Evolutionary conservation across 768 basidiomycete genomes (phyloP).

Genomic region (Tulasnella sp.): DNA sequence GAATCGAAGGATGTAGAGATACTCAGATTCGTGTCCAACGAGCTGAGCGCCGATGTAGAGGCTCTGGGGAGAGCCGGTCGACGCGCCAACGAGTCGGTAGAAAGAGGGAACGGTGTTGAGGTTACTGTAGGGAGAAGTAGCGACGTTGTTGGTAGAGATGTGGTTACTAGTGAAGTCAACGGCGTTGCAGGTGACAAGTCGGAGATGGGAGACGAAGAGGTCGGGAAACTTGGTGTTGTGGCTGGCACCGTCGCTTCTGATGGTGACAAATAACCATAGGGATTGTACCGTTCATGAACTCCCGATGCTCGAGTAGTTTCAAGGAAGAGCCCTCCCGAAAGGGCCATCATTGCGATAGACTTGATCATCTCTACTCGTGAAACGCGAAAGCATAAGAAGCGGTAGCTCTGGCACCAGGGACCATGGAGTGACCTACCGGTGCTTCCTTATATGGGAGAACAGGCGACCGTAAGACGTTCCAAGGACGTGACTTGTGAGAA

Average conservation of each 20-base stretch:
- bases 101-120: neutral
- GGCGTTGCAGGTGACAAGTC: neutral
- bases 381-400: too few species aligned
- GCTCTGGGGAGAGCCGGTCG: neutral
- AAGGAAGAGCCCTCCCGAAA: too few species aligned
- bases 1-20: neutral
- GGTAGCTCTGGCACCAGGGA: too few species aligned
- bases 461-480: too few species aligned
- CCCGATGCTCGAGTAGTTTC: neutral
- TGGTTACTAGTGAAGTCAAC: neutral
- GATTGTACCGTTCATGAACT: slow-evolving; percentile 11
- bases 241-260: neutral
- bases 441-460: too few species aligned
- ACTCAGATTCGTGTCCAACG: neutral
- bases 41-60: neutral
- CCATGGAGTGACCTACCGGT: too few species aligned
- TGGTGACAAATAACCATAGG: slow-evolving; percentile 3
- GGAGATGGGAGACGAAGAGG: neutral
- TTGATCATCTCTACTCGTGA: neutral
- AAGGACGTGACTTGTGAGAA: too few species aligned
- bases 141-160: neutral
- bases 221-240: neutral
- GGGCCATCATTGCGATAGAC: too few species aligned
- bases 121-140: neutral
- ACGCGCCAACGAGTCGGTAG: neutral